phyloP scores from a whole-genome alignment of 495 filamentous ascomycete genomes.

The Penicillium longicatenatum region DNA sequence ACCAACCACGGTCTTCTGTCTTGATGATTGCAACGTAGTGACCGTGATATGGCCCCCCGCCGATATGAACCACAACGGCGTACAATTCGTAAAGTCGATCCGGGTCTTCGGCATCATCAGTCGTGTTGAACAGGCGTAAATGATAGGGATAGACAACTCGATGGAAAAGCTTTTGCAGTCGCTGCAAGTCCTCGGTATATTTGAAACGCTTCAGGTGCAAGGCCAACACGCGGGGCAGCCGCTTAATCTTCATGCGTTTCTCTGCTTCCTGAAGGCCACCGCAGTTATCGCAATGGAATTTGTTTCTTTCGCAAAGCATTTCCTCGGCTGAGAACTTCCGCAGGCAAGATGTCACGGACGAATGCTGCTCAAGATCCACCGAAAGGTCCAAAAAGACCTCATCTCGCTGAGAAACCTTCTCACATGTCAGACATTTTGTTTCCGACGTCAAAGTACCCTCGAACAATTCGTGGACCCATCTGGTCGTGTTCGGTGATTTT shows the following conservation, averaged over 20 bases:
- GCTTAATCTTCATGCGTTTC: slow-evolving; percentile 99
- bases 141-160: slow-evolving; percentile 97
- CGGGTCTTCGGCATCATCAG: slow-evolving; percentile 93
- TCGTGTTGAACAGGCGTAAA: slow-evolving; percentile 95
- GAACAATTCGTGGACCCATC: slow-evolving; percentile 98
- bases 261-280: slow-evolving; percentile 97
- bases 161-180: slow-evolving; percentile 95
- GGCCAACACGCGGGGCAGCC: slow-evolving; percentile 85
- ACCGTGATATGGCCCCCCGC: slow-evolving; percentile 95
- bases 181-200: slow-evolving; percentile 91
- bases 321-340: slow-evolving; percentile 96
- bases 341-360: slow-evolving; percentile 93
- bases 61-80: slow-evolving; percentile 97
- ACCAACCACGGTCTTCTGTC: slow-evolving; percentile 92
- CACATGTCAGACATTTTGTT: slow-evolving; percentile 94
- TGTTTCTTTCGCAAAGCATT: slow-evolving; percentile 98
- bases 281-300: slow-evolving; percentile 97
- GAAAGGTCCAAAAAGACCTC: slow-evolving; percentile 95
- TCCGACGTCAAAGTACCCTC: slow-evolving; percentile 94
- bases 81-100: slow-evolving; percentile 96
- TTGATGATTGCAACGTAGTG: slow-evolving; percentile 99
- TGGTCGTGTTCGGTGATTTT: slow-evolving; percentile 57
- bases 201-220: slow-evolving; percentile 97
- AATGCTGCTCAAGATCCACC: slow-evolving; percentile 93
- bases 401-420: slow-evolving; percentile 91